Percentiles rank a stretch among this genome's conserved stretches.
These are phyloP conservation scores for Chalciporus sphaerocephalus DNA, from an alignment of 768 basidiomycete species.

Conservation along the genomic window DNA sequence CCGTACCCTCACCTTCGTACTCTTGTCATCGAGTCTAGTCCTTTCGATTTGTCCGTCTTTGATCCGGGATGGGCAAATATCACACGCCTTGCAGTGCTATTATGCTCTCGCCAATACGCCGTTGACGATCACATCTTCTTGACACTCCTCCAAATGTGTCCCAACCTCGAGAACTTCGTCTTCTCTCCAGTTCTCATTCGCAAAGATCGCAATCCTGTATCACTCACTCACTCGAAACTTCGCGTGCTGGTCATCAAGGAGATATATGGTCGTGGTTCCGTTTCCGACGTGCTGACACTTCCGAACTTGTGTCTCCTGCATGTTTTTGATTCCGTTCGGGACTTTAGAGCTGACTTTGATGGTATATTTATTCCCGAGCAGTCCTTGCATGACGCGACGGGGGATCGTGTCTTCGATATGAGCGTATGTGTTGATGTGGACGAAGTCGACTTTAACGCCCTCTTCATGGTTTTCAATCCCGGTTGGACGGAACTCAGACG, in stretches of 20 bases:
- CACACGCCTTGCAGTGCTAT: neutral
- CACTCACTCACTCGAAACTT: slow-evolving; percentile 1
- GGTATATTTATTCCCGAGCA: no score
- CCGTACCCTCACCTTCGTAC: neutral
- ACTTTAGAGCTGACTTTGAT: no score
- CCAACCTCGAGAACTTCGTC: neutral
- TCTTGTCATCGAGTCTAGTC: neutral
- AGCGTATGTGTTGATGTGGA: no score
- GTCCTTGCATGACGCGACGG: no score
- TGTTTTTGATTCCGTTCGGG: neutral
- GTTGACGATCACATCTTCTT: neutral
- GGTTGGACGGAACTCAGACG: neutral
- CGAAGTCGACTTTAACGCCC: no score
- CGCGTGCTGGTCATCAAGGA: neutral
- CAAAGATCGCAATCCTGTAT: neutral
- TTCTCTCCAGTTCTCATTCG: neutral
- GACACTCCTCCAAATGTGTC: slow-evolving; percentile 2
- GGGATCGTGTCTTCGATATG: no score
- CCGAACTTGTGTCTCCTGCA: neutral
- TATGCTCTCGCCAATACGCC: no score
- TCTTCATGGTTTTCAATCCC: no score
- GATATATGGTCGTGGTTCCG: no score
- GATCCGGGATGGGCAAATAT: neutral
- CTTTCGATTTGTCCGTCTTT: neutral
- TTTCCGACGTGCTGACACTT: neutral